Conservation (phyloP, 2,329 filamentous ascomycete genomes). For the Colletotrichum tropicale region DNA sequence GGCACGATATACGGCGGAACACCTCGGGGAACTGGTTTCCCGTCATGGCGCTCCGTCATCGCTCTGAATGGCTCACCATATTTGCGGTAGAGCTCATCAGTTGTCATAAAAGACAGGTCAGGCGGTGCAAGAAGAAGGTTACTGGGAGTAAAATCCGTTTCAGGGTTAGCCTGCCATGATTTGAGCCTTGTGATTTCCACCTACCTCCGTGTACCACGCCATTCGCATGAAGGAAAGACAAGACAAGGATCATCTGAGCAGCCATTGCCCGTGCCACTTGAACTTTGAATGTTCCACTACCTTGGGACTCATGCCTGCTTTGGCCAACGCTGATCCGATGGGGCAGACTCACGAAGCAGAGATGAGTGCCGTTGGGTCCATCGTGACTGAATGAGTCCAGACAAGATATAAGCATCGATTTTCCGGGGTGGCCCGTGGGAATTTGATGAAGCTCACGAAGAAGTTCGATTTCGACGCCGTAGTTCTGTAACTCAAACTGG, state of each 20-base stretch:
- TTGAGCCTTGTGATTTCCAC: too few species aligned
- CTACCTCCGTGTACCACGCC: neutral
- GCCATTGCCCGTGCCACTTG: neutral
- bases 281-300: rapidly evolving
- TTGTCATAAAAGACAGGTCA: rapidly evolving
- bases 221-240: neutral
- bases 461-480: neutral
- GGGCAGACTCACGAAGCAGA: neutral
- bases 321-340: neutral
- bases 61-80: neutral
- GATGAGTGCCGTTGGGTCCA: neutral
- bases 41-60: neutral
- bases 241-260: rapidly evolving
- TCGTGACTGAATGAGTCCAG: neutral
- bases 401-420: neutral
- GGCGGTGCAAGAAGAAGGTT: neutral
- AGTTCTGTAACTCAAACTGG: neutral
- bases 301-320: neutral
- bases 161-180: too few species aligned
- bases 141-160: neutral
- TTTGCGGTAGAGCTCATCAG: rapidly evolving
- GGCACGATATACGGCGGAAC: neutral
- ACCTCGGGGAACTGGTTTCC: rapidly evolving
- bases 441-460: neutral
- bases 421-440: neutral